These are phyloP conservation scores for Rhizopus microsporus DNA, from an alignment of 371 early-diverging fungal genomes.

Conservation along the genomic window DNA sequence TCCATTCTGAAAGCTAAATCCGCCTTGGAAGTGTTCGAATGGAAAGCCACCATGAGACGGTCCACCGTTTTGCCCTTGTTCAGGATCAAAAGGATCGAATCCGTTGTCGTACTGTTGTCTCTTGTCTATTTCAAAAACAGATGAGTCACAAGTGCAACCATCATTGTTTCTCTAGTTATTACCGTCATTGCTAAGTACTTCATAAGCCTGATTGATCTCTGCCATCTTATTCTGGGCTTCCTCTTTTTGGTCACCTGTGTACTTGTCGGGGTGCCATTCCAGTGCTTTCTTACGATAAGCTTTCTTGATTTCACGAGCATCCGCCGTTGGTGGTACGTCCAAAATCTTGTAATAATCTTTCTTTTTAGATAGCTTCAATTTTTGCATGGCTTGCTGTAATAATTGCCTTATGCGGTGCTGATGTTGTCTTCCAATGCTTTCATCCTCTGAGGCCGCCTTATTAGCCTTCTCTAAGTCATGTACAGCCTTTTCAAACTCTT, in stretches of 20 bases:
- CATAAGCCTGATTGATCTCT: constrained; percentile 90
- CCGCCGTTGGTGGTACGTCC: constrained; percentile 75
- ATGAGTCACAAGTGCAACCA: background rate
- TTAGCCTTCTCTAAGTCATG: constrained; percentile 73
- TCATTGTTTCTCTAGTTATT: constrained; percentile 5
- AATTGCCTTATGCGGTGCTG: constrained; percentile 1
- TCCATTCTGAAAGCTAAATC: constrained; percentile 22
- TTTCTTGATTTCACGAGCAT: constrained; percentile 82
- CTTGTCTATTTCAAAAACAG: constrained; percentile 37
- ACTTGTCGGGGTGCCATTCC: constrained; percentile 88
- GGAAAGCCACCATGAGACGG: constrained; percentile 36
- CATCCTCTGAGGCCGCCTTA: constrained; percentile 39
- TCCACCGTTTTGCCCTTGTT: constrained; percentile 42
- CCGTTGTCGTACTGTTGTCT: constrained; percentile 86
- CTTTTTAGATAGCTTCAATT: constrained; percentile 61
- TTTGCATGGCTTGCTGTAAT: constrained; percentile 56
- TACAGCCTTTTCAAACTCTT: constrained; percentile 77
- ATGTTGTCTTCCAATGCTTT: constrained; percentile 4
- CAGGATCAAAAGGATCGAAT: constrained; percentile 92
- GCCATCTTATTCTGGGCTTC: constrained; percentile 87
- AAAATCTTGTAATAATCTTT: constrained; percentile 93
- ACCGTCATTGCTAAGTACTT: constrained; percentile 82
- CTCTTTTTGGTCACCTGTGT: constrained; percentile 79
- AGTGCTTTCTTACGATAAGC: constrained; percentile 89
- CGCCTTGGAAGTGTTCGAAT: constrained; percentile 46